Evolutionary conservation across 331 rosid genomes (phyloP).

Genomic region (Cydonia oblonga): DNA sequence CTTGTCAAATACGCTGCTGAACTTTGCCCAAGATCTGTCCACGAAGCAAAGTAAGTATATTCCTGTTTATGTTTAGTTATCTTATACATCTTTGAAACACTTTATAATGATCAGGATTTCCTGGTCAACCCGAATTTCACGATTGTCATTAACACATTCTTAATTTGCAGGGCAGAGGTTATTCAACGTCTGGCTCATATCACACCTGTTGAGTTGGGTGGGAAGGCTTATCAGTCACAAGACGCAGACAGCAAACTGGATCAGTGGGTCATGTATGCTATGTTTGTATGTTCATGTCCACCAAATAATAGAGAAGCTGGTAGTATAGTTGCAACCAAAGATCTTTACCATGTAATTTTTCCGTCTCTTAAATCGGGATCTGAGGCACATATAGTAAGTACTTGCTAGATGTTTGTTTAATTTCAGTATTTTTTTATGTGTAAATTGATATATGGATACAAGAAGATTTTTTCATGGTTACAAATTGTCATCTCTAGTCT

Average conservation of each 20-base stretch:
- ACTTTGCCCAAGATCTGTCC: conserved; percentile 92
- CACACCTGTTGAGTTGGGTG: conserved; percentile 93
- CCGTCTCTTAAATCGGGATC: conserved; percentile 92
- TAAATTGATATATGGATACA: neutral
- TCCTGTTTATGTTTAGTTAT: neutral
- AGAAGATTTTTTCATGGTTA: neutral
- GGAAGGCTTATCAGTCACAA: conserved; percentile 87
- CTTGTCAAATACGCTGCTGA: conserved; percentile 87
- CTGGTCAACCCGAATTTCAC: neutral
- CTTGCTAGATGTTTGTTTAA: neutral
- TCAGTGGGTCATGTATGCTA: conserved; percentile 98
- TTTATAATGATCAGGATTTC: neutral
- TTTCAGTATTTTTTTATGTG: neutral
- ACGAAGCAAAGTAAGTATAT: conserved; percentile 70
- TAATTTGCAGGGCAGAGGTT: conserved; percentile 77
- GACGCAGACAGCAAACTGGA: conserved; percentile 92
- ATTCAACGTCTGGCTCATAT: conserved; percentile 86
- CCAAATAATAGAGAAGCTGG: conserved; percentile 65
- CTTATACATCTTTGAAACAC: neutral
- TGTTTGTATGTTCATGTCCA: conserved; percentile 91
- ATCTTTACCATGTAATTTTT: conserved; percentile 80
- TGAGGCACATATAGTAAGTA: conserved; percentile 77
- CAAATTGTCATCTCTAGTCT: neutral
- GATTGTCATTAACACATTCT: conserved; percentile 10
- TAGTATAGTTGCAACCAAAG: conserved; percentile 55